Evolutionary conservation across 2,329 filamentous ascomycete genomes (phyloP), one percentile per base, ranked within the genome.

Genomic region (Epichloe gansuensis): DNA sequence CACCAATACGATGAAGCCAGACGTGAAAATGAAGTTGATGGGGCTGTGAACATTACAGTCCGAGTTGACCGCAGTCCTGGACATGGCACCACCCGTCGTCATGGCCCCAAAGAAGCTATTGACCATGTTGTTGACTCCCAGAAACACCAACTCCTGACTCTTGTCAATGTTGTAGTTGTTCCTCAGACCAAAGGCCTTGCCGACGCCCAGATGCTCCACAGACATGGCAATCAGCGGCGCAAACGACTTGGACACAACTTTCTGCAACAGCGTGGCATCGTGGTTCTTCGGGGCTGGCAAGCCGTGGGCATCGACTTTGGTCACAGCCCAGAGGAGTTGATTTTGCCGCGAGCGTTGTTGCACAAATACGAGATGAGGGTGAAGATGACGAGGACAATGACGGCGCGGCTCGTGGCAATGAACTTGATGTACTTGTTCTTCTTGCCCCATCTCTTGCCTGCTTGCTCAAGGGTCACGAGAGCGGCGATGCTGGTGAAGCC

Each of bases 21-120:
- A 75, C 0, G 82, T 83, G 51, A 85, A 69, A 23, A 81, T 58
- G 4, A 81, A 81, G 43, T 77, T 81, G 0, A 83, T 67, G 0
- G 82, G 82, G 5, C 78, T 81, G 55, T 75, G 76, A 59, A 85
- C 82, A 37, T 77, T 75, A 48, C 78, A 82, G 34, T 80, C 74
- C 0, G 80, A 83, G 68, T 85, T 85, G 60, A 86, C 80, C 8
- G 82, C 80, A 1, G 82, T 85, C 9, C 82, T 72, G 0, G 80
- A 83, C 77, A 86, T 84, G 56, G 81, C 81, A 25, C 81, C 82
- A 12, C 81, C 80, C 12, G 83, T 73, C 0, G 80, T 73, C 78
- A 85, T 82, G 9, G 76, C 71, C 23, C 79, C 77, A 63, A 85
- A 84, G 65, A 83, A 80, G 46, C 76, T 77, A 65, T 83, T 84